phyloP scores from a whole-genome alignment of 805 yeast genomes.

The Candida adriatica region DNA sequence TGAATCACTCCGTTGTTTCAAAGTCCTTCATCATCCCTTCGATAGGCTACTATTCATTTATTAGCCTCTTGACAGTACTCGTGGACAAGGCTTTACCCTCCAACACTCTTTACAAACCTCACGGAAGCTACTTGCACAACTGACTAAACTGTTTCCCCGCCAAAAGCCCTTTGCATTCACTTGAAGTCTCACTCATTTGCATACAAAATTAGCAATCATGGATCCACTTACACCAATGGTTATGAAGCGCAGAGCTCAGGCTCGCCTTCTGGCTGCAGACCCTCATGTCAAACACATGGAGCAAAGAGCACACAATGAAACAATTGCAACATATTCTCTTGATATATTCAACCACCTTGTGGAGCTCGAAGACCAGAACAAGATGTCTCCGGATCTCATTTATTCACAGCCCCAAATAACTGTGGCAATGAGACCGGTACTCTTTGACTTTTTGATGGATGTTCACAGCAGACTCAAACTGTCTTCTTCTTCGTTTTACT shows the following conservation, averaged over 20 bases:
- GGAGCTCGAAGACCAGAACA: slow-evolving; percentile 26
- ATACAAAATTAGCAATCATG: slow-evolving; percentile 2
- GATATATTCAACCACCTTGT: slow-evolving; percentile 33
- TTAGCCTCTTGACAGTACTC: slow-evolving; percentile 4
- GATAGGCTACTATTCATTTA: slow-evolving; percentile 14
- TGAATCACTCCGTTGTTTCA: too few relatives aligned
- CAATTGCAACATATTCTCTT: slow-evolving; percentile 38
- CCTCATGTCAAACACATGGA: slow-evolving; percentile 40
- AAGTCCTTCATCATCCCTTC: slow-evolving; percentile 1
- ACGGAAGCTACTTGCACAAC: too few relatives aligned
- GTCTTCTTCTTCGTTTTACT: slow-evolving; percentile 57
- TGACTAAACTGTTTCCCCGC: too few relatives aligned
- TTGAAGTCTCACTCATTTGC: too few relatives aligned
- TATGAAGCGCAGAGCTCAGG: slow-evolving; percentile 19
- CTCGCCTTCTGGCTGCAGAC: slow-evolving; percentile 28
- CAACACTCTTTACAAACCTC: not conserved
- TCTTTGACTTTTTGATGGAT: slow-evolving; percentile 78
- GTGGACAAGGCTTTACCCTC: not conserved
- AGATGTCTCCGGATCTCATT: slow-evolving; percentile 24
- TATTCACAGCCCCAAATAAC: slow-evolving; percentile 35
- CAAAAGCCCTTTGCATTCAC: too few relatives aligned
- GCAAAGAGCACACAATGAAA: slow-evolving; percentile 35
- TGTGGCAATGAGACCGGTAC: slow-evolving; percentile 59
- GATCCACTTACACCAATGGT: slow-evolving; percentile 18
- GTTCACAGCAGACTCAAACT: slow-evolving; percentile 56